phyloP scores from a whole-genome alignment of 768 basidiomycete genomes.

The Tylopilus vinaceipallidus region DNA sequence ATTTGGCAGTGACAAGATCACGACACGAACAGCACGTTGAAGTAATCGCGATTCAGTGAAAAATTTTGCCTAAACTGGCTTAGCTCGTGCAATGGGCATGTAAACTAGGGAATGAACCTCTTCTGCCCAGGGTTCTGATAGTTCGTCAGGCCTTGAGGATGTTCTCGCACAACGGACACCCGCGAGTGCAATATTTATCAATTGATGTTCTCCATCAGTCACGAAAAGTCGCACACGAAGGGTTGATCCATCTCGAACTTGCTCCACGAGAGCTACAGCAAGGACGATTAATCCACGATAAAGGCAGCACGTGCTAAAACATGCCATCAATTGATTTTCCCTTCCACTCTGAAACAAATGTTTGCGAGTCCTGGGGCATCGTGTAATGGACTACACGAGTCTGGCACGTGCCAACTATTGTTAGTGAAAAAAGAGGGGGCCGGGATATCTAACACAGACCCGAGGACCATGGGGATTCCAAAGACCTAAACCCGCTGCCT shows the following conservation, averaged over 20 bases:
- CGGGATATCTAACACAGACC: constrained; percentile 34
- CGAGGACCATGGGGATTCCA: constrained; percentile 84
- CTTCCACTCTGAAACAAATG: constrained; percentile 89
- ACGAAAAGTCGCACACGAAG: constrained; percentile 85
- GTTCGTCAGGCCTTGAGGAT: constrained; percentile 69
- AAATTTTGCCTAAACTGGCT: constrained; percentile 70
- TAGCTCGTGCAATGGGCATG: background rate
- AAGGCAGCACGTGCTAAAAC: background rate
- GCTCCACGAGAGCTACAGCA: constrained; percentile 80
- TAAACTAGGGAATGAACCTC: constrained; percentile 54
- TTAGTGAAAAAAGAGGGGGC: background rate
- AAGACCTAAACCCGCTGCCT: constrained; percentile 68
- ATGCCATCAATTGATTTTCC: constrained; percentile 86
- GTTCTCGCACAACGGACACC: constrained; percentile 76
- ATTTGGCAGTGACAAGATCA: constrained; percentile 77
- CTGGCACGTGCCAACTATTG: constrained; percentile 36
- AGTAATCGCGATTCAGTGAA: constrained; percentile 89
- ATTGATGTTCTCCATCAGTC: constrained; percentile 87
- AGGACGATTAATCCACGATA: constrained; percentile 7
- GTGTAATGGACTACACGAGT: constrained; percentile 72
- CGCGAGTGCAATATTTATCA: constrained; percentile 81
- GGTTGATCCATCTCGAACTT: constrained; percentile 90
- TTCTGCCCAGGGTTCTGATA: constrained; percentile 83
- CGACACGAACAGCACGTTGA: constrained; percentile 73
- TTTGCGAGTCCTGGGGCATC: constrained; percentile 89